Conservation (phyloP, 2,329 filamentous ascomycete species). For the Coniochaeta prunicola region DNA sequence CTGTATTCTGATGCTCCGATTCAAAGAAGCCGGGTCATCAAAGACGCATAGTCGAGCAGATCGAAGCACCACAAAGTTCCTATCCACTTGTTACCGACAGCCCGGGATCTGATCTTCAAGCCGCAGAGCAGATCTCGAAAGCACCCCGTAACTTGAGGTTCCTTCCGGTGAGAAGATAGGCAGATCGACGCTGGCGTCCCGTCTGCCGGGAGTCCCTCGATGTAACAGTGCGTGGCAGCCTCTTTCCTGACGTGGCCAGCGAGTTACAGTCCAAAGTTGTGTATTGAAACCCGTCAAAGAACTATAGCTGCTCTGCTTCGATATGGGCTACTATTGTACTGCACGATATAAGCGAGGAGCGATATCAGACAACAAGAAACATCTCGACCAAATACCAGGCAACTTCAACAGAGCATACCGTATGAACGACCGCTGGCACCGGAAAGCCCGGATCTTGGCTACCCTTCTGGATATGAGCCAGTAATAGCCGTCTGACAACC, state of each 20-base stretch:
- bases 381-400: too few relatives aligned
- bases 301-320: background rate
- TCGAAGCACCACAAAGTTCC: background rate
- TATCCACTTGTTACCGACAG: background rate
- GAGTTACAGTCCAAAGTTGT: background rate
- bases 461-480: too few relatives aligned
- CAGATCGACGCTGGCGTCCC: background rate
- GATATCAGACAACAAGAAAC: too few relatives aligned
- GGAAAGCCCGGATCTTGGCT: too few relatives aligned
- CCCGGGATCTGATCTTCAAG: background rate
- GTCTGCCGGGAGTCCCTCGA: background rate
- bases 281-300: background rate
- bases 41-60: background rate
- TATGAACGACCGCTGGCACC: too few relatives aligned
- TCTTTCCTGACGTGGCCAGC: background rate
- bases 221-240: background rate
- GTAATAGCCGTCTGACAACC: too few relatives aligned
- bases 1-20: background rate
- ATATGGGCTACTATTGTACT: too few relatives aligned
- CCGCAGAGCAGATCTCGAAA: background rate
- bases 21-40: background rate
- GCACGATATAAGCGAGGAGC: too few relatives aligned
- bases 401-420: too few relatives aligned
- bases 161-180: background rate
- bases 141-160: background rate